Conservation (phyloP, 805 yeast genomes). For the Kurtzmaniella cleridarum region DNA sequence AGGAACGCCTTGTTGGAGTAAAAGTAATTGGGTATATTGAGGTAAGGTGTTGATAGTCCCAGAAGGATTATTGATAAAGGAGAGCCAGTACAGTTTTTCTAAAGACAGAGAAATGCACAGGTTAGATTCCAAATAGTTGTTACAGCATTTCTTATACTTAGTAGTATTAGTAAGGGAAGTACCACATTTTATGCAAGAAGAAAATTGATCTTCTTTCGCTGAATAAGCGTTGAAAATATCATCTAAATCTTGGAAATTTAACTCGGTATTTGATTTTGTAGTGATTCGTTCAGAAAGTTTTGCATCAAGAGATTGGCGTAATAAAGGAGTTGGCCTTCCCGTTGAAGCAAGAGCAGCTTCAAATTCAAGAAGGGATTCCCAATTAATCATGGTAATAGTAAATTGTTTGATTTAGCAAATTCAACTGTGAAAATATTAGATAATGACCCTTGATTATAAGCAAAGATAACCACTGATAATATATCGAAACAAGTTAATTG, state of each 20-base stretch:
- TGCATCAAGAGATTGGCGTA: slow-evolving; percentile 7
- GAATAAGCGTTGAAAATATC: slow-evolving; percentile 14
- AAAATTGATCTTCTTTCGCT: slow-evolving; percentile 24
- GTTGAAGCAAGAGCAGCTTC: slow-evolving; percentile 25
- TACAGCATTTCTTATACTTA: slow-evolving; percentile 19
- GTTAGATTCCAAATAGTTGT: slow-evolving; percentile 13
- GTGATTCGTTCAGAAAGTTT: slow-evolving; percentile 7
- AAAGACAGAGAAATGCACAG: slow-evolving; percentile 14
- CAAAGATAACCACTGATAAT: too few species aligned
- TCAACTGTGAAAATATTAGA: too few species aligned
- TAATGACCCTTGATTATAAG: neutral
- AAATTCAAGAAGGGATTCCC: slow-evolving; percentile 26
- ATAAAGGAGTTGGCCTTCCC: slow-evolving; percentile 13
- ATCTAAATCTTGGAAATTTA: slow-evolving; percentile 12
- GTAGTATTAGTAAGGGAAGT: slow-evolving; percentile 10
- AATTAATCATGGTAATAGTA: slow-evolving; percentile 17
- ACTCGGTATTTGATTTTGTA: slow-evolving; percentile 6
- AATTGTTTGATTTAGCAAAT: too few species aligned
- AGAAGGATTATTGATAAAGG: slow-evolving; percentile 39
- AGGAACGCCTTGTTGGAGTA: slow-evolving; percentile 42
- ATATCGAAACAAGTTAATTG: too few species aligned
- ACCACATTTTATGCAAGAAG: slow-evolving; percentile 29
- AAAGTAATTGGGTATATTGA: slow-evolving; percentile 40
- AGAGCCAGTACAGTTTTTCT: slow-evolving; percentile 40
- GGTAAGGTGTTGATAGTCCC: slow-evolving; percentile 43